These are phyloP conservation scores for Xylona heveae DNA, from an alignment of 495 filamentous ascomycete genomes.

Conservation along the genomic window DNA sequence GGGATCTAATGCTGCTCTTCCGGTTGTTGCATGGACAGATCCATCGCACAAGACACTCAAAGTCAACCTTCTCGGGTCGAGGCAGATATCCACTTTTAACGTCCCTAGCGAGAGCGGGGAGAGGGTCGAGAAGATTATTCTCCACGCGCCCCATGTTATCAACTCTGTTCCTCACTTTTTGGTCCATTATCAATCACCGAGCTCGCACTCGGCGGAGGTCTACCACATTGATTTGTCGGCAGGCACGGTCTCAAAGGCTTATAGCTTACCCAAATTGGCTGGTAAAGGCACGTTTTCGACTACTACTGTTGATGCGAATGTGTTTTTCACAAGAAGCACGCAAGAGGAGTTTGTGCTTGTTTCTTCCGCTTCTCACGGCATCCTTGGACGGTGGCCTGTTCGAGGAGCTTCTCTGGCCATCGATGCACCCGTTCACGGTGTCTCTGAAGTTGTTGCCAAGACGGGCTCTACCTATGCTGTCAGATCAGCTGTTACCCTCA, in stretches of 20 bases:
- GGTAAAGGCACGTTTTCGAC: constrained; percentile 59
- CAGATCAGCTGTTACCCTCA: constrained; percentile 46
- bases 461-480: constrained; percentile 46
- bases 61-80: constrained; percentile 63
- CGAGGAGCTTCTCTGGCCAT: constrained; percentile 13
- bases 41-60: constrained; percentile 41
- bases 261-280: constrained; percentile 44
- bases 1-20: constrained; percentile 62
- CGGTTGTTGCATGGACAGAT: constrained; percentile 69
- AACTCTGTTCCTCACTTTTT: constrained; percentile 61
- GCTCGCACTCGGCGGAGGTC: constrained; percentile 61
- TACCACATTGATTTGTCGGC: constrained; percentile 58
- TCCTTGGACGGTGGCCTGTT: constrained; percentile 47
- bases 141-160: constrained; percentile 51
- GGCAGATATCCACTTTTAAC: constrained; percentile 28
- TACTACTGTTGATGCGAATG: constrained; percentile 54
- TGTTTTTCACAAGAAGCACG: constrained; percentile 71
- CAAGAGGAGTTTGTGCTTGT: constrained; percentile 46
- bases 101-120: constrained; percentile 30
- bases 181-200: constrained; percentile 54
- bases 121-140: constrained; percentile 39
- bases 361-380: constrained; percentile 54
- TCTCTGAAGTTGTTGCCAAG: constrained; percentile 63
- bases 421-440: constrained; percentile 34
- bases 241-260: constrained; percentile 44